Conservation (phyloP, 2,329 filamentous ascomycete genomes). For the Alternaria viburni region DNA sequence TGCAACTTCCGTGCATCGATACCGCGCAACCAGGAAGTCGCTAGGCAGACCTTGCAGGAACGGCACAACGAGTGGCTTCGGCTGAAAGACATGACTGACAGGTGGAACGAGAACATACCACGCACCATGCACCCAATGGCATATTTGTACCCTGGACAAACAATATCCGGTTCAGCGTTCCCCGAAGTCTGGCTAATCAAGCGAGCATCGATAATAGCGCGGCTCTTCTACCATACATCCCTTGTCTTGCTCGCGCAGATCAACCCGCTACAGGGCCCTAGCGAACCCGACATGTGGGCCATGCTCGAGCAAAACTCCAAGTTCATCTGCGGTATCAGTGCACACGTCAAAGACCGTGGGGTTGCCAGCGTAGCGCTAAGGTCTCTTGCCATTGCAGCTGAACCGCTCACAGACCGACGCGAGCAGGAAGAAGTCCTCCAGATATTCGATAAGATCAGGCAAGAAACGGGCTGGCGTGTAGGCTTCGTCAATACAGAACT, state of each 20-base stretch:
- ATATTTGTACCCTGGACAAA: slow-evolving; percentile 73
- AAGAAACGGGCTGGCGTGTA: slow-evolving; percentile 80
- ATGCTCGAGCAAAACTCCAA: slow-evolving; percentile 77
- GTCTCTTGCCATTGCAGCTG: slow-evolving; percentile 77
- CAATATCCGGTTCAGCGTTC: slow-evolving; percentile 74
- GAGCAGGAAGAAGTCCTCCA: slow-evolving; percentile 83
- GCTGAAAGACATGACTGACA: slow-evolving; percentile 80
- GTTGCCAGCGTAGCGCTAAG: slow-evolving; percentile 80
- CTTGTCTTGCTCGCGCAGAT: slow-evolving; percentile 81
- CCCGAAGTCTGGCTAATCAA: slow-evolving; percentile 91
- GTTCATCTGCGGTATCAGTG: slow-evolving; percentile 87
- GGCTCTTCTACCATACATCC: slow-evolving; percentile 87
- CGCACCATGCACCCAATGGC: slow-evolving; percentile 87
- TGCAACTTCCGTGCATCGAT: slow-evolving; percentile 81
- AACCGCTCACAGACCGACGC: slow-evolving; percentile 69
- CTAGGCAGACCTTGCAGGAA: slow-evolving; percentile 66
- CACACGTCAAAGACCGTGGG: slow-evolving; percentile 80
- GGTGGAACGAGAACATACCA: slow-evolving; percentile 80
- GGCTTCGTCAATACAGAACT: slow-evolving; percentile 75
- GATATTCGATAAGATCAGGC: slow-evolving; percentile 77
- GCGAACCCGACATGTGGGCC: slow-evolving; percentile 70
- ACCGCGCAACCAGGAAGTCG: slow-evolving; percentile 65
- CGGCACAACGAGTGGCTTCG: slow-evolving; percentile 78
- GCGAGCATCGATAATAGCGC: slow-evolving; percentile 77
- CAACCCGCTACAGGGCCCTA: slow-evolving; percentile 70